Conservation (phyloP, 2,329 filamentous ascomycete genomes). For the Aureobasidium sp. region DNA sequence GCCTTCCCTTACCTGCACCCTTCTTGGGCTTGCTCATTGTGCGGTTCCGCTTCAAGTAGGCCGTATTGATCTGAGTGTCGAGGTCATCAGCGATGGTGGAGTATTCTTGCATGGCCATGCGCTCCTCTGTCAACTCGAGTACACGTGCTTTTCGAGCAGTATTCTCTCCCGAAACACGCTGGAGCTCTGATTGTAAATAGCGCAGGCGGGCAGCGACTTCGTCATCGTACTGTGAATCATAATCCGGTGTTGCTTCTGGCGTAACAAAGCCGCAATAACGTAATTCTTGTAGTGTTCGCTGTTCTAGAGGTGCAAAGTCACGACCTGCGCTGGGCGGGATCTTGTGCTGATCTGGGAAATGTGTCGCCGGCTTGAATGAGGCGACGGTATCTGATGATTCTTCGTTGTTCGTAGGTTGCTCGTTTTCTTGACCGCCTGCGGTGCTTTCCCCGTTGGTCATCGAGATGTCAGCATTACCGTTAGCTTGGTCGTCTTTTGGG, state of each 20-base stretch:
- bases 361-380: slow-evolving; percentile 54
- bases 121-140: slow-evolving; percentile 78
- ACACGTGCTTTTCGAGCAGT: slow-evolving; percentile 83
- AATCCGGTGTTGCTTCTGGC: slow-evolving; percentile 56
- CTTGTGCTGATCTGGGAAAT: slow-evolving; percentile 47
- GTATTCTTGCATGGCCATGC: slow-evolving; percentile 95
- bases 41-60: slow-evolving; percentile 90
- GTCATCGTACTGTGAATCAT: slow-evolving; percentile 85
- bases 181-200: slow-evolving; percentile 71
- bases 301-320: slow-evolving; percentile 80
- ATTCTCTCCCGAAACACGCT: slow-evolving; percentile 77
- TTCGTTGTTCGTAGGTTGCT: slow-evolving; percentile 18
- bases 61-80: slow-evolving; percentile 86
- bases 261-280: slow-evolving; percentile 77
- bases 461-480: slow-evolving; percentile 35
- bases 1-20: slow-evolving; percentile 42
- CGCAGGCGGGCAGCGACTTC: slow-evolving; percentile 87
- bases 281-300: slow-evolving; percentile 84
- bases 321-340: slow-evolving; percentile 54
- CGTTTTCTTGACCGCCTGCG: slow-evolving; percentile 28
- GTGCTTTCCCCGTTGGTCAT: slow-evolving; percentile 37
- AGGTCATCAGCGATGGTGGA: slow-evolving; percentile 94
- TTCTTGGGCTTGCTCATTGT: slow-evolving; percentile 84
- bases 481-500: slow-evolving; percentile 46
- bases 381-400: slow-evolving; percentile 36